These are phyloP conservation scores for Tolypocladium album DNA, from an alignment of 2,329 filamentous ascomycete species.

Conservation along the genomic window DNA sequence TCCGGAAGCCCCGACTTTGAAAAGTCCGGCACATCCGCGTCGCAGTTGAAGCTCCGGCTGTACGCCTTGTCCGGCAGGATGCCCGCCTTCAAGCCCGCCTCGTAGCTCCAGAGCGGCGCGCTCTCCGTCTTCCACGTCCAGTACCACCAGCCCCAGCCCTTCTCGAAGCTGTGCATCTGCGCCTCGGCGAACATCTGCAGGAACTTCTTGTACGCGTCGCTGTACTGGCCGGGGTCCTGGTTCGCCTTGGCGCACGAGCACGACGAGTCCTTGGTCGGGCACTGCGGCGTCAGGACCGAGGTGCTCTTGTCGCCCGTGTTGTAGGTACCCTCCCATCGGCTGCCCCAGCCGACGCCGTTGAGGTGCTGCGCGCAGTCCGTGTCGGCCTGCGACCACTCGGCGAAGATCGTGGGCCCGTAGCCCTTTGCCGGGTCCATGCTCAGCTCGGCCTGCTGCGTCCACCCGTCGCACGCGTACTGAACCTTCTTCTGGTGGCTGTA, in stretches of 20 bases:
- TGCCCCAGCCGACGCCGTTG: conserved; percentile 82
- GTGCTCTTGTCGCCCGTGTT: conserved; percentile 52
- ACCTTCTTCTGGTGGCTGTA: conserved; percentile 77
- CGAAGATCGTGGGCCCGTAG: conserved; percentile 88
- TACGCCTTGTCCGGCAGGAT: conserved; percentile 72
- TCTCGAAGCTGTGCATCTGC: conserved; percentile 91
- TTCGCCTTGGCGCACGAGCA: conserved; percentile 74
- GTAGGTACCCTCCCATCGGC: conserved; percentile 84
- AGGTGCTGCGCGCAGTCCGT: conserved; percentile 83
- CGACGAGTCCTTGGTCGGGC: conserved; percentile 52
- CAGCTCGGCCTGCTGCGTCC: conserved; percentile 66
- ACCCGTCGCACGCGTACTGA: conserved; percentile 75
- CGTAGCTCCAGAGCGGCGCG: conserved; percentile 86
- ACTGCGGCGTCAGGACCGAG: conserved; percentile 59
- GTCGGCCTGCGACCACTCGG: conserved; percentile 96
- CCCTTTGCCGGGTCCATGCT: conserved; percentile 66
- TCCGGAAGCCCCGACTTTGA: conserved; percentile 33
- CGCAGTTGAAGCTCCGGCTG: conserved; percentile 59
- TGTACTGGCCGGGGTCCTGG: conserved; percentile 58
- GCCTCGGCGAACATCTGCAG: conserved; percentile 85
- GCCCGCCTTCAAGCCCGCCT: conserved; percentile 64
- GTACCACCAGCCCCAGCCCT: conserved; percentile 96
- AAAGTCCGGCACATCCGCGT: conserved; percentile 44
- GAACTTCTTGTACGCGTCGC: conserved; percentile 69
- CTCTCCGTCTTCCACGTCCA: conserved; percentile 96